phyloP scores from a whole-genome alignment of 305 asterid species.

The Fraxinus baroniana region DNA sequence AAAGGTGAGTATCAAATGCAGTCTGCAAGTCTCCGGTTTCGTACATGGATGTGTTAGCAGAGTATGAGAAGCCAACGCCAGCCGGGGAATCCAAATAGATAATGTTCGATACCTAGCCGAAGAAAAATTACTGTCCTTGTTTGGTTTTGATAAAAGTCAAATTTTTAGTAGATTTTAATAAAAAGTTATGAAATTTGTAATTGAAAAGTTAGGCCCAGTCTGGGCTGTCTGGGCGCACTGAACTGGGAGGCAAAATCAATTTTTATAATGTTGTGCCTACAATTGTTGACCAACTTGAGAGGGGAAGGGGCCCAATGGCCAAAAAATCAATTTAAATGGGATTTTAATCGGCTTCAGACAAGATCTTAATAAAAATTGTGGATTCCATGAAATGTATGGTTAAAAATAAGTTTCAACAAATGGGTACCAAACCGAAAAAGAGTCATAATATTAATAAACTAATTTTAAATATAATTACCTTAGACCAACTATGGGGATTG shows the following conservation, averaged over 20 bases:
- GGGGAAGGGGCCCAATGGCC: too few relatives aligned
- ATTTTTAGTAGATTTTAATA: not conserved
- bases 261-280: too few relatives aligned
- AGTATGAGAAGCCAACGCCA: constrained; percentile 61
- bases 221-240: too few relatives aligned
- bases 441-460: not conserved
- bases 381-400: not conserved
- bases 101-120: constrained; percentile 43
- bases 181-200: not conserved
- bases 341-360: too few relatives aligned
- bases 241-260: too few relatives aligned
- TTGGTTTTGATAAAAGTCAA: not conserved
- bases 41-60: constrained; percentile 16
- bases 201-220: not conserved
- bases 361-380: not conserved
- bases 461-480: constrained; percentile 30
- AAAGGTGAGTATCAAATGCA: constrained; percentile 51
- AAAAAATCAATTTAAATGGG: too few relatives aligned
- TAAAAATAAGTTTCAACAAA: not conserved
- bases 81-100: constrained; percentile 61
- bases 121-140: not conserved
- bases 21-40: constrained; percentile 49
- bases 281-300: too few relatives aligned
- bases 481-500: constrained; percentile 58
- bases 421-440: not conserved